Percentiles rank a stretch among this genome's conserved stretches.
Evolutionary conservation across 1,284 basidiomycete species (phyloP).

Genomic region (Microbotryum saponariae): DNA sequence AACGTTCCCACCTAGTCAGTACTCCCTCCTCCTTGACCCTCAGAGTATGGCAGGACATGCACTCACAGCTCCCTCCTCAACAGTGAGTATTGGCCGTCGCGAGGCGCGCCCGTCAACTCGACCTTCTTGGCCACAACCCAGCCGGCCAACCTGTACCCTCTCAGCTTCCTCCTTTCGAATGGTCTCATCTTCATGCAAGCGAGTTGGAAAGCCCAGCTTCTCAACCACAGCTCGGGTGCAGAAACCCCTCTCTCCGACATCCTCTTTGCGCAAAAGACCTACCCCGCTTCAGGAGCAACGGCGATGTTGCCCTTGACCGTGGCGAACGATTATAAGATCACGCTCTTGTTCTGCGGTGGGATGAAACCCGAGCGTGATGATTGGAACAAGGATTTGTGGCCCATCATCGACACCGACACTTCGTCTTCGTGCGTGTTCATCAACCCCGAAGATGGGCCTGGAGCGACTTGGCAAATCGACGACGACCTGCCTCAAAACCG

Average conservation of each 20-base stretch:
- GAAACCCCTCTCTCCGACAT: slow-evolving; percentile 48
- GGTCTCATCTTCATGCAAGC: slow-evolving; percentile 52
- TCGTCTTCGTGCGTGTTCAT: slow-evolving; percentile 20
- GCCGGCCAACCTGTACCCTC: slow-evolving; percentile 64
- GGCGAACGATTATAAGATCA: slow-evolving; percentile 73
- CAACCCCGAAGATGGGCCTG: slow-evolving; percentile 1
- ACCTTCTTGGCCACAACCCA: slow-evolving; percentile 15
- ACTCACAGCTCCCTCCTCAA: slow-evolving; percentile 48
- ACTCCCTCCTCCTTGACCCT: slow-evolving; percentile 67
- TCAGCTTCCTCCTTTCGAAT: slow-evolving; percentile 73
- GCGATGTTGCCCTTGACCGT: slow-evolving; percentile 78
- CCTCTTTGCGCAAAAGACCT: slow-evolving; percentile 63
- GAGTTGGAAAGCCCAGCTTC: slow-evolving; percentile 40
- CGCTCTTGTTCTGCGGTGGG: slow-evolving; percentile 56
- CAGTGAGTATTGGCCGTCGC: slow-evolving; percentile 15
- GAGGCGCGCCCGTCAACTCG: slow-evolving; percentile 10
- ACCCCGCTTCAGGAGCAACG: slow-evolving; percentile 80
- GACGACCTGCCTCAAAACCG: slow-evolving; percentile 6
- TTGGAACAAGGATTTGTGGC: slow-evolving; percentile 10
- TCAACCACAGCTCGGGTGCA: slow-evolving; percentile 56
- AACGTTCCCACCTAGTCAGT: slow-evolving; percentile 61
- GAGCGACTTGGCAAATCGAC: slow-evolving; percentile 1
- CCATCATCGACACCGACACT: background rate
- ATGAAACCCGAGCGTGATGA: slow-evolving; percentile 13
- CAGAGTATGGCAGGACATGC: slow-evolving; percentile 28